phyloP scores from a whole-genome alignment of 208 protist species.

The Ichthyophonus hoferi region DNA sequence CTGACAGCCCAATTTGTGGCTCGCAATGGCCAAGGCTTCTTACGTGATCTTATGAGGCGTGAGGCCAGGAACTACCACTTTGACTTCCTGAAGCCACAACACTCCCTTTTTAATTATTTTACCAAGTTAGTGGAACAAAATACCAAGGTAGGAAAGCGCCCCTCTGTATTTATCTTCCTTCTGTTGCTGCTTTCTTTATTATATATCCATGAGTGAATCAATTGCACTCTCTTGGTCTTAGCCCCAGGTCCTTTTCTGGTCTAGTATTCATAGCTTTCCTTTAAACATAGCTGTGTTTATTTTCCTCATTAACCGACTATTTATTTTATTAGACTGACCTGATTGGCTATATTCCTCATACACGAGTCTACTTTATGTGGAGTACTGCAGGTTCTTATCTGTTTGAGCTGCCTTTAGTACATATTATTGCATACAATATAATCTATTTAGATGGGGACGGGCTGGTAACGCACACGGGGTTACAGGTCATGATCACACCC shows the following conservation, averaged over 20 bases:
- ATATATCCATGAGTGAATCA: not conserved
- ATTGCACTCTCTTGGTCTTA: not conserved
- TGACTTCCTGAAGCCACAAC: constrained; percentile 39
- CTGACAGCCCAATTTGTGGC: constrained; percentile 48
- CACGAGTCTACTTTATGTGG: no score
- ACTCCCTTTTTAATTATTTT: constrained; percentile 40
- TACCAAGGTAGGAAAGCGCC: constrained; percentile 9
- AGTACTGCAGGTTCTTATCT: no score
- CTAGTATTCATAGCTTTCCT: no score
- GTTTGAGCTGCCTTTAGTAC: no score
- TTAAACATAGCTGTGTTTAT: no score
- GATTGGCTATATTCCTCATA: no score
- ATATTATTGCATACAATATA: no score
- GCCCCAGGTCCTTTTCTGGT: no score
- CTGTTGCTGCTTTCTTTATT: not conserved
- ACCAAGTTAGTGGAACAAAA: constrained; percentile 39
- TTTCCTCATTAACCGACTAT: no score
- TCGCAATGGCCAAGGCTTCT: constrained; percentile 28
- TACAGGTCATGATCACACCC: constrained; percentile 2
- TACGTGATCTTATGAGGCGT: constrained; percentile 8
- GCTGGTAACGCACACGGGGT: not conserved
- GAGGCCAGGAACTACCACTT: constrained; percentile 40
- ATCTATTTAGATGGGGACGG: no score
- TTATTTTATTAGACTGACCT: no score
- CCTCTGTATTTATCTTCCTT: no score